Conservation (phyloP, 148 eudicot species). For the Persicaria maculosa region DNA sequence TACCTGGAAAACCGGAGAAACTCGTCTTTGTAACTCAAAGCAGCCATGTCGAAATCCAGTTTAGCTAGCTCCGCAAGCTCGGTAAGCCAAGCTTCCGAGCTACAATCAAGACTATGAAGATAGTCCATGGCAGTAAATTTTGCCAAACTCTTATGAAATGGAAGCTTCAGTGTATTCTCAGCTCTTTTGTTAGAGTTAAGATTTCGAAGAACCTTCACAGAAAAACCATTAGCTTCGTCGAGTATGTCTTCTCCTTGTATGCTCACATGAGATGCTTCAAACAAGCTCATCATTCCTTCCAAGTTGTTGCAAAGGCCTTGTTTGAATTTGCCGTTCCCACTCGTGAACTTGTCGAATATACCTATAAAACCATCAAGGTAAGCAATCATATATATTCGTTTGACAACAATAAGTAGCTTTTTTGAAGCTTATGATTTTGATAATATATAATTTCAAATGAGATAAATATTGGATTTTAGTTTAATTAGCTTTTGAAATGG, state of each 20-base stretch:
- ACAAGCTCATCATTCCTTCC: slow-evolving; percentile 44
- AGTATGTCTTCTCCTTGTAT: slow-evolving; percentile 49
- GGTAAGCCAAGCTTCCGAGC: slow-evolving; percentile 17
- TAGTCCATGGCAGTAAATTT: slow-evolving; percentile 20
- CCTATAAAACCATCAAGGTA: slow-evolving; percentile 24
- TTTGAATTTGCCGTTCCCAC: slow-evolving; percentile 31
- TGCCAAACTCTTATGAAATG: slow-evolving; percentile 36
- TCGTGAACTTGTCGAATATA: slow-evolving; percentile 36
- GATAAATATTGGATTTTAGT: too few relatives aligned
- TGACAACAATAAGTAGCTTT: too few relatives aligned
- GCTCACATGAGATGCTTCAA: slow-evolving; percentile 56
- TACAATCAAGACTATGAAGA: not conserved
- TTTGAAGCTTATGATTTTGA: too few relatives aligned
- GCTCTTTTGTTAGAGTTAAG: not conserved
- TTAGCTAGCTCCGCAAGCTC: slow-evolving; percentile 29
- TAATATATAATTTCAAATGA: too few relatives aligned
- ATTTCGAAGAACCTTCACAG: not conserved
- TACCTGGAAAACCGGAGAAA: slow-evolving; percentile 17
- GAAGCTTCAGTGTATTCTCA: slow-evolving; percentile 10
- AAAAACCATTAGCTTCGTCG: slow-evolving; percentile 30
- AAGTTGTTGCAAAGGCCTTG: slow-evolving; percentile 25
- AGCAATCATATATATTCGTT: too few relatives aligned
- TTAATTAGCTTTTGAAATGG: too few relatives aligned
- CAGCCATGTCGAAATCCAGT: slow-evolving; percentile 10
- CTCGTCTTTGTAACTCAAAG: slow-evolving; percentile 9